These are phyloP conservation scores for Irineochytrium annulatum DNA, from an alignment of 192 early-diverging fungal species.

Conservation along the genomic window DNA sequence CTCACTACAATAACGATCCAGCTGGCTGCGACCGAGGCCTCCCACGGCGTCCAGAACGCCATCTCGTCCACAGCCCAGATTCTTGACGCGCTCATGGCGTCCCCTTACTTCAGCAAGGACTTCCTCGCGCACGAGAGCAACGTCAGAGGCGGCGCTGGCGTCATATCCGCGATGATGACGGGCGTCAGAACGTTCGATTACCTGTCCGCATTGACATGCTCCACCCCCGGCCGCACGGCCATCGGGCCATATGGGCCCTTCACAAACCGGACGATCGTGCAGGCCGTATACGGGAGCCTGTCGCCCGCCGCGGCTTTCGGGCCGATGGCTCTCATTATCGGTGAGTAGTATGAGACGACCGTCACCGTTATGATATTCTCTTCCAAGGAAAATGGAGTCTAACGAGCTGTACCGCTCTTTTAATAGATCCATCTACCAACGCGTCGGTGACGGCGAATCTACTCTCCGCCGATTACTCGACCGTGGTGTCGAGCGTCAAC, in stretches of 20 bases:
- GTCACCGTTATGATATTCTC: background rate
- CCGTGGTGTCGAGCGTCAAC: background rate
- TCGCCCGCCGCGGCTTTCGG: background rate
- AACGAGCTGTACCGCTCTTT: no score
- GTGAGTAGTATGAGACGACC: background rate
- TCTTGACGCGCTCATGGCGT: background rate
- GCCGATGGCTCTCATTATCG: background rate
- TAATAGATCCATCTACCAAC: conserved; percentile 4
- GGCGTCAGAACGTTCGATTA: background rate
- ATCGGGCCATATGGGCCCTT: conserved; percentile 1
- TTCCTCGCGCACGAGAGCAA: no score
- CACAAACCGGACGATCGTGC: background rate
- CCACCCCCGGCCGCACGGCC: background rate
- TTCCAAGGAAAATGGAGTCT: no score
- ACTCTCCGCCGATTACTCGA: background rate
- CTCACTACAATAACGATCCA: background rate
- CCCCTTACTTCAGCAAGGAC: background rate
- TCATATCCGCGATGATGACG: background rate
- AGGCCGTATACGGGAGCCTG: background rate
- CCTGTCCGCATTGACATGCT: background rate
- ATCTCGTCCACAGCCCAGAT: background rate
- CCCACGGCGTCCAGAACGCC: background rate
- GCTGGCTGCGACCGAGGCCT: background rate
- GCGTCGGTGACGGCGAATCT: background rate
- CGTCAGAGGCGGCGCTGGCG: no score